Evolutionary conservation across 495 filamentous ascomycete genomes (phyloP), one percentile per base, ranked within the genome.

Genomic region (Talaromyces thailandensis): DNA sequence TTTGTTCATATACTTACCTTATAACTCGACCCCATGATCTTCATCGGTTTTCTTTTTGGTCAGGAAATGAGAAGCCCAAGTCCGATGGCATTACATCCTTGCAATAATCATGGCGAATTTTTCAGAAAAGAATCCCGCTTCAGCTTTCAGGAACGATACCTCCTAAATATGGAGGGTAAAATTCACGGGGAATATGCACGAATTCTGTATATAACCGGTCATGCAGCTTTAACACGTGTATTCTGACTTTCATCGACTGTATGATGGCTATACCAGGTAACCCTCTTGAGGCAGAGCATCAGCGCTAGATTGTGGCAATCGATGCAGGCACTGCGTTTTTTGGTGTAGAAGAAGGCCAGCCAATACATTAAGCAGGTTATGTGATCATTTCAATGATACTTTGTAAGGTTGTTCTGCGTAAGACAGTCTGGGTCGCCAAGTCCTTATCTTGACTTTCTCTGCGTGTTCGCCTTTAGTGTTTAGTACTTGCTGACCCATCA

Each of bases 281-380:
- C 11, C 11, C 32, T 35, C 32, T 35, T 11, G 32, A 35, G 6
- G 32, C 32, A 35, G 32, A 35, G 32, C 14, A 35, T 35, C 32
- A 35, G 32, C 32, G 32, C 32, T 11, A 11, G 32, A 73, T 71
- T 61, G 26, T 31, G 40, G 65, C 63, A 23, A 70, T 73, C 35
- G 66, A 75, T 66, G 63, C 64, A 51, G 68, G 71, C 37, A 70
- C 64, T 62, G 63, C 62, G 29, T 67, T 70, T 40, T 75, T 62
- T 68, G 70, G 68, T 70, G 63, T 62, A 63, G 64, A 67, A 60
- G 32, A 65, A 53, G 9, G 51, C 66, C 3, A 51, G 5, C 63
- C 63, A 25, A 55, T 45, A 26, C 56, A 21, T 40, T 50, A 21
- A 57, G 9, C 45, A 18, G 53, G n/a, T n/a, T n/a, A n/a, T n/a